Evolutionary conservation across 768 basidiomycete genomes (phyloP), one percentile per base, ranked within the genome.

Genomic region (Cystofilobasidium bisporidii): DNA sequence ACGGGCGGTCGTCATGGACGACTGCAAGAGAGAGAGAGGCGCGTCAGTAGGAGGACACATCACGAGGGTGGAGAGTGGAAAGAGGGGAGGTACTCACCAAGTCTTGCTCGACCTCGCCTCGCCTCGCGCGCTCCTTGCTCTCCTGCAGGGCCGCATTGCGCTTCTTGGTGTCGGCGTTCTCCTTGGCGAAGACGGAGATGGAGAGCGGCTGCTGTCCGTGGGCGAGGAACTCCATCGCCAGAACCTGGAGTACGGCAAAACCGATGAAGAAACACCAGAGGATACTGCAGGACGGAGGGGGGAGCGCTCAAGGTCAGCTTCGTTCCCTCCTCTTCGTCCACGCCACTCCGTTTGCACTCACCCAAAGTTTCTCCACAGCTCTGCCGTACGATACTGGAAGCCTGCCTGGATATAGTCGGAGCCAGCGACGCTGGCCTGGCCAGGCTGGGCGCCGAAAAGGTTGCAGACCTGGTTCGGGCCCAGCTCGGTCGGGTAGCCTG

Each of bases 341-440:
- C n/a, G n/a, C n/a, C n/a, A n/a, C n/a, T n/a, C n/a, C n/a, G n/a
- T n/a, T 40, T 72, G 61, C 40, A 79, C 64, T 72, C 73, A 76
- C 3, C 74, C 74, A 38, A 74, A 72, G 64, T 75, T 75, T 11
- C 75, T 55, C 75, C 73, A 75, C 0, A 72, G 61, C 32, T 74
- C 71, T 32, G 36, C 56, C 69, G 71, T 70, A 1, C 30, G 24
- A 32, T 58, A 68, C 1, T 71, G 70, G 57, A 63, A 72, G 33
- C 63, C 64, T 0, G 55, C 48, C 38, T 67, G 41, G 43, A 72
- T 41, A 67, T 75, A 74, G 17, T 20, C 63, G 36, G 12, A 1
- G 43, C 72, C 74, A 20, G 41, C 53, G 56, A 75, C 73, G 41
- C 67, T 53, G 30, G 62, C 28, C 5, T 40, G 47, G 9, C 73